These are phyloP conservation scores for Kentomonas sorsogonicus DNA, from an alignment of 208 protist genomes.

Conservation along the genomic window DNA sequence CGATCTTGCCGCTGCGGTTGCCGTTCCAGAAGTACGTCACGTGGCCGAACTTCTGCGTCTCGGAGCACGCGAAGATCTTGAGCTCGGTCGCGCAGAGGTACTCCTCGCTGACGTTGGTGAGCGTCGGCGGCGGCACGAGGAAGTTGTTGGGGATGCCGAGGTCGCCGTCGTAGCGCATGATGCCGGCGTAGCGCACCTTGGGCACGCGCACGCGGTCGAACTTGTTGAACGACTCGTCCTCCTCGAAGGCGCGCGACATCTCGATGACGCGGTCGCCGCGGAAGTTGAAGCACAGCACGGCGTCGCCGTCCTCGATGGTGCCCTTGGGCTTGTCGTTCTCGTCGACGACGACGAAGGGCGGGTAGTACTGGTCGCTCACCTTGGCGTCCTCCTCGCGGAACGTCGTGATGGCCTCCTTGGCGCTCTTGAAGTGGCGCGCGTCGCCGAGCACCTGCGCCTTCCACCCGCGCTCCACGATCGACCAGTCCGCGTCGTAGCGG, in stretches of 20 bases:
- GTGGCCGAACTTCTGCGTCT: slow-evolving; percentile 96
- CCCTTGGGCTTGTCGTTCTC: slow-evolving; percentile 76
- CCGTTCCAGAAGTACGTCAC: slow-evolving; percentile 97
- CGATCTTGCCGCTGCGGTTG: slow-evolving; percentile 91
- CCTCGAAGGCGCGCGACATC: slow-evolving; percentile 92
- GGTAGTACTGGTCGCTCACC: slow-evolving; percentile 92
- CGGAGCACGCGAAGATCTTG: slow-evolving; percentile 89
- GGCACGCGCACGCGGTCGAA: slow-evolving; percentile 90
- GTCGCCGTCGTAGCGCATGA: slow-evolving; percentile 95
- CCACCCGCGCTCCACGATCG: slow-evolving; percentile 93
- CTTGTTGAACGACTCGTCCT: slow-evolving; percentile 83
- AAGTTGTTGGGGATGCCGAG: slow-evolving; percentile 93
- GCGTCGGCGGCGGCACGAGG: slow-evolving; percentile 88
- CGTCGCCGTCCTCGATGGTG: slow-evolving; percentile 91
- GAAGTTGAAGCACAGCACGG: slow-evolving; percentile 94
- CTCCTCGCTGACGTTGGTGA: slow-evolving; percentile 85
- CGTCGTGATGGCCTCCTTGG: slow-evolving; percentile 87
- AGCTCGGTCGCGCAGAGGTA: slow-evolving; percentile 82
- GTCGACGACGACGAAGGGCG: slow-evolving; percentile 84
- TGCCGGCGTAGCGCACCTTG: slow-evolving; percentile 90
- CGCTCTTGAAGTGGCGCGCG: slow-evolving; percentile 75
- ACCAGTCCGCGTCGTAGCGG: slow-evolving; percentile 94
- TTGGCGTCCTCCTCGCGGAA: slow-evolving; percentile 77
- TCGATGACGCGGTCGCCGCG: slow-evolving; percentile 94
- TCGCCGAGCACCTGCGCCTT: slow-evolving; percentile 89